Evolutionary conservation across 768 basidiomycete species (phyloP), one percentile per base, ranked within the genome.

Genomic region (Rhodotorula kratochvilovae): DNA sequence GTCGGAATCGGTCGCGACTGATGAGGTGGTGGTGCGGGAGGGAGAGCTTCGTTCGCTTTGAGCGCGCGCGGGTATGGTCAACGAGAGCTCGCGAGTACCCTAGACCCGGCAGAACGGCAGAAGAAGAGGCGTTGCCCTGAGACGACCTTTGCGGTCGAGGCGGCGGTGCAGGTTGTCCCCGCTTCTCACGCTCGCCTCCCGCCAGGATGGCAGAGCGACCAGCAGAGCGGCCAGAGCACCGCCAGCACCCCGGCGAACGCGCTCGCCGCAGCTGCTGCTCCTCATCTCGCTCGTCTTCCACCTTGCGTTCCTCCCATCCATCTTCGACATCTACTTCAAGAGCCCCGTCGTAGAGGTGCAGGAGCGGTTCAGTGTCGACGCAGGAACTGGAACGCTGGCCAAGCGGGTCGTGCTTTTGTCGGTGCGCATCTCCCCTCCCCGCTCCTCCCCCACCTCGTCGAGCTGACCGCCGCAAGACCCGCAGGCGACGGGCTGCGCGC

Each of bases 321-420:
- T 80, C 66, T 93, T 93, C 80, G 90, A 92, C 81, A 91, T 90
- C 80, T 93, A 92, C 79, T 93, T 93, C 79, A 89, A 86, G 25
- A 73, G 72, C 0, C 77, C 72, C 7, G 77, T 77, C 59, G 67
- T 75, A 31, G 0, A 58, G 10, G 63, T 72, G 31, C 13, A 54
- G 0, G 45, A 46, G 19, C 58, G 70, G 5, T 63, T 36, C 63
- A 11, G 25, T 1, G 54, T 65, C 35, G 42, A n/a, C 3, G 23
- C 50, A 1, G 48, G 43, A 5, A n/a, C n/a, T 5, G 43, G 31
- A 17, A 21, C 25, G 10, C 84, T 85, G 67, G 85, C 91, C 17
- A 88, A 89, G 75, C 84, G 91, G 8, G 82, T 92, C 42, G 90
- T 91, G 6, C 84, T 92, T 31, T 59, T 13, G 58, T 59, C n/a